phyloP scores from a whole-genome alignment of 2,329 filamentous ascomycete species.

The Talaromyces sp. region DNA sequence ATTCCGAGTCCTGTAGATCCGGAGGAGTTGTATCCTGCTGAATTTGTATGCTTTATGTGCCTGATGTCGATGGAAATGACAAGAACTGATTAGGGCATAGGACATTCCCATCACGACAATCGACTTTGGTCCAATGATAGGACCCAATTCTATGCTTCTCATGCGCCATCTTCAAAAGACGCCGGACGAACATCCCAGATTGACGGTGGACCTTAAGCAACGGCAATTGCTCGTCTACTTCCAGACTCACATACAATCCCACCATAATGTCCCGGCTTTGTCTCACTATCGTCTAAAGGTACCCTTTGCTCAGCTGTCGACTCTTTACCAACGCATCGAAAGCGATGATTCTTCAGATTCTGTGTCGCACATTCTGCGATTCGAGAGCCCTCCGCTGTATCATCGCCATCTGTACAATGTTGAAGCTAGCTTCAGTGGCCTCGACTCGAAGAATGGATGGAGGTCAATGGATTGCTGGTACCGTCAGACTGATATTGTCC shows the following conservation, averaged over 20 bases:
- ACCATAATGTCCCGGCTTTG: neutral
- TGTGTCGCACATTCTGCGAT: conserved; percentile 38
- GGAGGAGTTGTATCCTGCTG: conserved; percentile 35
- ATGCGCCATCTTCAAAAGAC: conserved; percentile 51
- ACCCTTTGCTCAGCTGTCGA: conserved; percentile 45
- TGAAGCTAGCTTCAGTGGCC: conserved; percentile 41
- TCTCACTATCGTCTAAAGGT: conserved; percentile 46
- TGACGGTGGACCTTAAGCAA: conserved; percentile 46
- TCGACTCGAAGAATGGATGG: conserved; percentile 50
- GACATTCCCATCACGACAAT: conserved; percentile 49
- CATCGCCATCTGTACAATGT: conserved; percentile 40
- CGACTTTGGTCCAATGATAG: conserved; percentile 62
- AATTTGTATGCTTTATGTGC: conserved; percentile 33
- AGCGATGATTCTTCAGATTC: conserved; percentile 22
- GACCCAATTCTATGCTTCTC: conserved; percentile 57
- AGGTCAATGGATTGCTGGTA: conserved; percentile 59
- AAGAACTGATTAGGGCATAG: conserved; percentile 26
- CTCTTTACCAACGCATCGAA: conserved; percentile 35
- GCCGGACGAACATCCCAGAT: conserved; percentile 27
- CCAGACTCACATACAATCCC: conserved; percentile 30
- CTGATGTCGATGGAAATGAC: neutral
- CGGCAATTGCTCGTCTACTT: conserved; percentile 51
- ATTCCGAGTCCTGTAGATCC: conserved; percentile 38
- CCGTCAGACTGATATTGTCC: conserved; percentile 63
- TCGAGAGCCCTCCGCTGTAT: conserved; percentile 48